Percentiles rank a stretch among this genome's conserved stretches.
These are phyloP conservation scores for Pseudozyma pruni DNA, from an alignment of 1,284 basidiomycete species.

Conservation along the genomic window DNA sequence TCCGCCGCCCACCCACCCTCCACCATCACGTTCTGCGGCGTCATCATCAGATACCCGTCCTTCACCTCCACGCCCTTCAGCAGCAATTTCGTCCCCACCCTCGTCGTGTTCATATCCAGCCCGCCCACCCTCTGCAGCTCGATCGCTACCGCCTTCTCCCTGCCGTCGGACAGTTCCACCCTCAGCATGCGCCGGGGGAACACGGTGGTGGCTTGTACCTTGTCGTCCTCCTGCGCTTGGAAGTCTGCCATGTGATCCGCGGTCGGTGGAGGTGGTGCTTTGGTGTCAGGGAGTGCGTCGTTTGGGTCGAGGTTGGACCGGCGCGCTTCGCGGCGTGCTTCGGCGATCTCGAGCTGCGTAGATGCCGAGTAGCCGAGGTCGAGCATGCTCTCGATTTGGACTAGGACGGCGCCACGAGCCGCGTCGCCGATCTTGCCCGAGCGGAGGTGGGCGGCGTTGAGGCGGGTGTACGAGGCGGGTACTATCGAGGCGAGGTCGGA, in stretches of 20 bases:
- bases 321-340: slow-evolving; percentile 33
- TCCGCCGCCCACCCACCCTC: slow-evolving; percentile 29
- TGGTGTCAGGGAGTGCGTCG: slow-evolving; percentile 11
- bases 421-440: slow-evolving; percentile 22
- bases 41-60: slow-evolving; percentile 27
- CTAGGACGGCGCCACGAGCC: slow-evolving; percentile 15
- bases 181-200: slow-evolving; percentile 93
- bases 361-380: slow-evolving; percentile 43
- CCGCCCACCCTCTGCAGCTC: slow-evolving; percentile 28
- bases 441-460: not conserved
- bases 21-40: slow-evolving; percentile 16
- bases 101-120: slow-evolving; percentile 43
- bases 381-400: slow-evolving; percentile 43
- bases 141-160: slow-evolving; percentile 77
- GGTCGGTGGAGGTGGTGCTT: slow-evolving; percentile 71
- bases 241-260: slow-evolving; percentile 45
- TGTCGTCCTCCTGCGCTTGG: slow-evolving; percentile 47
- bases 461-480: slow-evolving; percentile 3
- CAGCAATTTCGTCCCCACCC: slow-evolving; percentile 36
- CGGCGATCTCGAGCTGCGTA: slow-evolving; percentile 42
- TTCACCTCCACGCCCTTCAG: slow-evolving; percentile 26
- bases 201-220: slow-evolving; percentile 77
- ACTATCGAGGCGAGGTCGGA: slow-evolving; percentile 24
- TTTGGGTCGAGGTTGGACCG: slow-evolving; percentile 37
- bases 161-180: slow-evolving; percentile 85